A percentile compares a stretch with the other conserved stretches of the same genome.
phyloP scores from a whole-genome alignment of 169 alveolate genomes.

The Cryptosporidium andersoni region DNA sequence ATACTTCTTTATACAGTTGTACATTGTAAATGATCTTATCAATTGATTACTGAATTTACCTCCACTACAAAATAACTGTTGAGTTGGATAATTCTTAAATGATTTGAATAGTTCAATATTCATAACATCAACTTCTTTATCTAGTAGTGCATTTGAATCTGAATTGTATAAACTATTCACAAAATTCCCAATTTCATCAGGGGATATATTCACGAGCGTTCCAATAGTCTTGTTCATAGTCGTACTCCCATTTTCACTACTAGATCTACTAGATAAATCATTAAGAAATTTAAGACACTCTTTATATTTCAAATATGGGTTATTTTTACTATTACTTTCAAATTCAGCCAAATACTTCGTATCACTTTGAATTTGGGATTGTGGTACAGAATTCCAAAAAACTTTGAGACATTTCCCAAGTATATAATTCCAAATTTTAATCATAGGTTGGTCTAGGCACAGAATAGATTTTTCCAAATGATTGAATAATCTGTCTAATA shows the following conservation, averaged over 20 bases:
- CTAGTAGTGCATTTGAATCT: too few species aligned
- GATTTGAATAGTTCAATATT: background rate
- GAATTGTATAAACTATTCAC: too few species aligned
- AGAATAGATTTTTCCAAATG: constrained; percentile 47
- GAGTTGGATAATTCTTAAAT: constrained; percentile 4
- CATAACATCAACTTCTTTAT: too few species aligned
- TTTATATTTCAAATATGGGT: background rate
- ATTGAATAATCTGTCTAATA: constrained; percentile 16
- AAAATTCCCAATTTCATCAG: too few species aligned
- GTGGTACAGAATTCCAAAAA: constrained; percentile 36
- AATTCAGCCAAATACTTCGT: background rate
- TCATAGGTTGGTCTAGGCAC: constrained; percentile 13
- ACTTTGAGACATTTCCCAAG: constrained; percentile 33
- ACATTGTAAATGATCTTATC: constrained; percentile 15
- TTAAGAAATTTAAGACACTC: background rate
- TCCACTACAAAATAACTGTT: background rate
- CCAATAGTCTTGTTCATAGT: too few species aligned
- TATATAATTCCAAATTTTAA: constrained; percentile 46
- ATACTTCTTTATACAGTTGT: background rate
- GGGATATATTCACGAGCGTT: too few species aligned
- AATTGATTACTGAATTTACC: background rate
- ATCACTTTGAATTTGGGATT: background rate
- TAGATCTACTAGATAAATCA: constrained; percentile 1
- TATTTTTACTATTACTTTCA: background rate
- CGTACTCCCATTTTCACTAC: background rate